Conservation (phyloP, 2,329 filamentous ascomycete genomes). For the Dothideomycetidae sp. region DNA sequence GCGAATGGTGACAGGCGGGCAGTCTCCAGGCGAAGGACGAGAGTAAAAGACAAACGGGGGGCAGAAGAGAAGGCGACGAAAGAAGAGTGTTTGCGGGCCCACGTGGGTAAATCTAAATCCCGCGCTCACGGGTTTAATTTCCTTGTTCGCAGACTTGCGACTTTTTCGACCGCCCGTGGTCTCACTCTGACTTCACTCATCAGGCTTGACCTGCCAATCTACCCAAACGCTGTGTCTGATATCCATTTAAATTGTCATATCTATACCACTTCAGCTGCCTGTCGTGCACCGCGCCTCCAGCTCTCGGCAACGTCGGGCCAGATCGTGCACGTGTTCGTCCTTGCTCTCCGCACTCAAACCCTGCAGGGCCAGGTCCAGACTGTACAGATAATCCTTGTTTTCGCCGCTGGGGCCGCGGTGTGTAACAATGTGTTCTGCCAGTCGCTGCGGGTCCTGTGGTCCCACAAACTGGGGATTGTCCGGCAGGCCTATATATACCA, state of each 20-base stretch:
- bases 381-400: constrained; percentile 79
- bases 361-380: constrained; percentile 60
- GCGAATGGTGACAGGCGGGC: no score
- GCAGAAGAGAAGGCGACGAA: no score
- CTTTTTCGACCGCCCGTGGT: no score
- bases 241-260: no score
- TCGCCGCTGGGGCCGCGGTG: constrained; percentile 73
- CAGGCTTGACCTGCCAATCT: no score
- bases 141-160: no score
- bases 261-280: constrained; percentile 8
- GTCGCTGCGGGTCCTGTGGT: constrained; percentile 58
- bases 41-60: no score
- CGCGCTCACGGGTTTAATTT: background rate
- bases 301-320: constrained; percentile 56
- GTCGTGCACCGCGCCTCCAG: no score
- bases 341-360: constrained; percentile 60
- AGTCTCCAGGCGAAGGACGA: no score
- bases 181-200: no score
- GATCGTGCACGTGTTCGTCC: constrained; percentile 72
- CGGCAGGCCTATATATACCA: constrained; percentile 91
- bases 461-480: constrained; percentile 86
- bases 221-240: no score
- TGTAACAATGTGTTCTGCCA: constrained; percentile 67
- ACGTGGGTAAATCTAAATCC: background rate
- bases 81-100: background rate